Evolutionary conservation across 331 rosid genomes (phyloP), one percentile per base, ranked within the genome.

Genomic region (Ulmus americana): DNA sequence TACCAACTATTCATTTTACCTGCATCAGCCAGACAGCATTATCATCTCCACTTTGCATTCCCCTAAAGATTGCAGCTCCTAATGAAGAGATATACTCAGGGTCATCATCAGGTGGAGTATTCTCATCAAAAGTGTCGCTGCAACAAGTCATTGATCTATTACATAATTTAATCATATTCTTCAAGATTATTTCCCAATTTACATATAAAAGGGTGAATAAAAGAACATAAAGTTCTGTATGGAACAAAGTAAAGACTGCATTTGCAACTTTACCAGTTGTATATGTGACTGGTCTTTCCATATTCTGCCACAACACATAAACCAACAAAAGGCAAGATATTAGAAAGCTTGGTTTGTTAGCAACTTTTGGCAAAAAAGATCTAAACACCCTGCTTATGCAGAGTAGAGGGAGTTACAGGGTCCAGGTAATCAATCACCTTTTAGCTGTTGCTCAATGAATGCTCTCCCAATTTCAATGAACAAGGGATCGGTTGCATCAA

Each of bases 61-160:
- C 95, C 63, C 70, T 81, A 62, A 79, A 88, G 66, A 59, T 81
- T 81, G 91, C 78, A 10, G 85, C 80, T 39, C 90, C 95, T 40
- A 88, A 72, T 47, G 91, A 74, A 71, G 95, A 88, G 57, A 85
- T 85, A 79, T 83, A 88, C 64, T 77, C 77, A 12, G 91, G 91
- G 71, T 79, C 86, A 71, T 88, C 91, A 55, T 63, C 61, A 47
- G 95, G 95, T 3, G 91, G 95, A 45, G 95, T 88, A 79, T 88
- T 88, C 77, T 88, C 95, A 41, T 88, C 91, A 46, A 88, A 88
- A 75, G 95, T 88, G 75, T 85, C 91, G 38, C 91, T 88, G 87
- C 22, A 59, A 69, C 59, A 48, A 69, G 74, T 76, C 73, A 68
- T 63, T 59, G 64, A 52, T 51, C 39, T 64, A 75, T 69, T 3